Conservation (phyloP, 2,329 filamentous ascomycete genomes). For the Penicillium sp. region DNA sequence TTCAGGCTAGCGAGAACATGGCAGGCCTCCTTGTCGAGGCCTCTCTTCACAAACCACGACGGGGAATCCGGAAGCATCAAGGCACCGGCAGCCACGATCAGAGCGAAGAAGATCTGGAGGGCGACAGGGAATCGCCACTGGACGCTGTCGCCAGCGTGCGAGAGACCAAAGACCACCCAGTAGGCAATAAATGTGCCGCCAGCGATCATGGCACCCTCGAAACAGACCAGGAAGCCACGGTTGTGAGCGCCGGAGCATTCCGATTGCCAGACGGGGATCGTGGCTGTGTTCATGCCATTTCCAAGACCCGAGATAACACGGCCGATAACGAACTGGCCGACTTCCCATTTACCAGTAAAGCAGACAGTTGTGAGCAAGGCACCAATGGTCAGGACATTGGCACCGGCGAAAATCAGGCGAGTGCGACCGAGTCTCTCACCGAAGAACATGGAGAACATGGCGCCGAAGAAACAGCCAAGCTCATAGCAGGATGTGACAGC, state of each 20-base stretch:
- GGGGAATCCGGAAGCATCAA: slow-evolving; percentile 45
- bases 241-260: slow-evolving; percentile 22
- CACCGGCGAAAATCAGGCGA: slow-evolving; percentile 45
- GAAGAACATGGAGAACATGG: slow-evolving; percentile 17
- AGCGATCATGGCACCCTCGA: slow-evolving; percentile 26
- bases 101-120: slow-evolving; percentile 39
- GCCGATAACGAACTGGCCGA: slow-evolving; percentile 31
- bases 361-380: slow-evolving; percentile 15
- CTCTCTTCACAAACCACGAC: slow-evolving; percentile 46
- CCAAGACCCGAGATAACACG: slow-evolving; percentile 26
- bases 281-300: slow-evolving; percentile 25
- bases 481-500: slow-evolving; percentile 45
- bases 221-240: slow-evolving; percentile 22
- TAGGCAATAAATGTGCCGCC: slow-evolving; percentile 29
- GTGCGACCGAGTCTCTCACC: slow-evolving; percentile 20
- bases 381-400: slow-evolving; percentile 36
- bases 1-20: slow-evolving; percentile 42
- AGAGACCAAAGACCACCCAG: slow-evolving; percentile 32
- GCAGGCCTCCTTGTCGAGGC: slow-evolving; percentile 40
- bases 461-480: slow-evolving; percentile 32
- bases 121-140: slow-evolving; percentile 42
- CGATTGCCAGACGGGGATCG: slow-evolving; percentile 29
- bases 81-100: slow-evolving; percentile 16
- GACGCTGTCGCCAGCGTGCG: slow-evolving; percentile 24
- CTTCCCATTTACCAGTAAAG: slow-evolving; percentile 10